These are phyloP conservation scores for Annulohypoxylon truncatum DNA, from an alignment of 2,329 filamentous ascomycete species.

Conservation along the genomic window DNA sequence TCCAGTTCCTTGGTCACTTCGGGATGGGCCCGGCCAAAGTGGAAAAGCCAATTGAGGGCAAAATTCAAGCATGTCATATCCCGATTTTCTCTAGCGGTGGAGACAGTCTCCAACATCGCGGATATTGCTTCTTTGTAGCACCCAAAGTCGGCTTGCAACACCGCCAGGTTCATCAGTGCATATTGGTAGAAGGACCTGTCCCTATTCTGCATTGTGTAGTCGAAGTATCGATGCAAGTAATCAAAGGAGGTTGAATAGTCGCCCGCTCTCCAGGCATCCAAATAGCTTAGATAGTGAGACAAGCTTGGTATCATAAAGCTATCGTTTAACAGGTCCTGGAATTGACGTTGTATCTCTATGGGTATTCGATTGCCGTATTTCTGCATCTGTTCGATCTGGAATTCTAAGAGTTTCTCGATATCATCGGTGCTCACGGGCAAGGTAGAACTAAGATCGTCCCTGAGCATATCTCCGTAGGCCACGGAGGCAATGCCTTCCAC, in stretches of 20 bases:
- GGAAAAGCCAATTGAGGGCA: conserved; percentile 93
- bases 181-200: conserved; percentile 94
- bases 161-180: conserved; percentile 90
- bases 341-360: conserved; percentile 75
- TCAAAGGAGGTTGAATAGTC: conserved; percentile 93
- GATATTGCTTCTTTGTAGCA: conserved; percentile 90
- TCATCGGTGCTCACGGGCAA: conserved; percentile 78
- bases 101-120: conserved; percentile 93
- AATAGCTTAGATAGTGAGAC: conserved; percentile 83
- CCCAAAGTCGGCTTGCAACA: conserved; percentile 94
- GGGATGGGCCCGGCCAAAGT: conserved; percentile 89
- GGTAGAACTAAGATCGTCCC: conserved; percentile 54
- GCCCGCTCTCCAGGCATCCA: conserved; percentile 91
- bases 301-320: conserved; percentile 77
- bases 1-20: conserved; percentile 76
- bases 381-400: conserved; percentile 89
- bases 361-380: conserved; percentile 84
- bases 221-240: conserved; percentile 92
- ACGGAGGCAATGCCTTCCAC: conserved; percentile 60
- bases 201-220: conserved; percentile 90
- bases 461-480: conserved; percentile 65
- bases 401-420: conserved; percentile 83
- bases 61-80: conserved; percentile 95
- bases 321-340: conserved; percentile 75
- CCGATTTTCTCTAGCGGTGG: conserved; percentile 92